Base-by-base conservation (phyloP, 768 basidiomycete genomes). In the Pluteus cervinus region DNA sequence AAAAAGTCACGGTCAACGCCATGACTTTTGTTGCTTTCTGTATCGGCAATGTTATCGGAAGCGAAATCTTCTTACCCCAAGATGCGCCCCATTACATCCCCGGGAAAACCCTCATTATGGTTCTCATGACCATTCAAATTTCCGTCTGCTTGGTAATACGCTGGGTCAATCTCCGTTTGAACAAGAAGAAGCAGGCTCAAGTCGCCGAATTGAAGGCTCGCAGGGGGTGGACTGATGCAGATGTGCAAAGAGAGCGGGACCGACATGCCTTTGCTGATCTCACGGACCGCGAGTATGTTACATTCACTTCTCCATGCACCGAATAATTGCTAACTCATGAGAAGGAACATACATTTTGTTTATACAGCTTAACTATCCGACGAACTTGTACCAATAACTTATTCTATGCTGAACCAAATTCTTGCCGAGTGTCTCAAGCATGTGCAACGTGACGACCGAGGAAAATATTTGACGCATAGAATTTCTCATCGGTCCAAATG, bases 1-100 rank as follows among this genome's bases (percentile, higher is more conserved):
- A 83, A 63, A 83, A 81, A 61, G 71, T 74, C 42, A 80, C 78
- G 2, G 67, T 79, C 45, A 79, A 79, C 38, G 71, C 76, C 4
- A 62, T 79, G 66, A 79, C 75, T 3, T 54, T 79, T 15, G 63
- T 66, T 4, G 57, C 73, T 0, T 79, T 80, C 49, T 65, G 66
- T 33, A 42, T 75, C 14, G 76, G 79, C 12, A 81, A 81, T 47
- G 76, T 79, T 32, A 63, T 78, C 37, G 81, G 81, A 4, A 68
- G 75, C 0, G 69, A 76, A 50, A 77, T 80, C 21, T 78, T 84
- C 49, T 73, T 71, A 22, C 72, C 79, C 0, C 67, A 72, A 43
- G 76, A 76, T 43, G 76, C 75, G 2, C 77, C 78, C 0, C 64
- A 52, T 11, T 84, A 83, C 52, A 72, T 79, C 21, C 78, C 77